Evolutionary conservation across 305 asterid genomes (phyloP).

Genomic region (Fraxinus platypoda): DNA sequence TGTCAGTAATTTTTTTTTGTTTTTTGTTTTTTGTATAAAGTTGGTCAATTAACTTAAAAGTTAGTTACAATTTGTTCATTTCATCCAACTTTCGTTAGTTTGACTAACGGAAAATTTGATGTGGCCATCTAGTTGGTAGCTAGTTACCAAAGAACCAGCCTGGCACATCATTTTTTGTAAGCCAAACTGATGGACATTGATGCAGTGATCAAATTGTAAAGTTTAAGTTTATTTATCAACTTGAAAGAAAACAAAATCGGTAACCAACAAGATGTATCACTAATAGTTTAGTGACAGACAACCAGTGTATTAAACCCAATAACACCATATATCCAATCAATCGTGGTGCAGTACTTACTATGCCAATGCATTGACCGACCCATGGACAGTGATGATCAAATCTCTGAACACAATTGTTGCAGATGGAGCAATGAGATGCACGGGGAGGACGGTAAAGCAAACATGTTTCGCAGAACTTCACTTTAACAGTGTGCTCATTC

Average conservation of each 20-base stretch:
- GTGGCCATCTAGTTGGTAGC: neutral
- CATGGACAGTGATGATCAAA: conserved; percentile 83
- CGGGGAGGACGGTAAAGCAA: conserved; percentile 74
- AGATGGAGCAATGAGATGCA: conserved; percentile 77
- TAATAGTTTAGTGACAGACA: neutral
- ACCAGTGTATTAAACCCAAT: neutral
- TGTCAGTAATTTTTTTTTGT: neutral
- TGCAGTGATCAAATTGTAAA: neutral
- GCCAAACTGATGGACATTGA: neutral
- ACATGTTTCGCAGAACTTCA: conserved; percentile 70
- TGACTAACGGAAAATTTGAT: neutral
- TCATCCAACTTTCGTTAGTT: neutral
- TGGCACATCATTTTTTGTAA: neutral
- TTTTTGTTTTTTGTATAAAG: neutral
- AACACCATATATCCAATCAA: neutral
- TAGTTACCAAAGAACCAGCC: neutral
- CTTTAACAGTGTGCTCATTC: conserved; percentile 63
- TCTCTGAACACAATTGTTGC: conserved; percentile 67
- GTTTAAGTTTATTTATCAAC: neutral
- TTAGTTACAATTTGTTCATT: neutral
- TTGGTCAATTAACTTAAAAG: neutral
- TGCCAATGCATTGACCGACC: conserved; percentile 82
- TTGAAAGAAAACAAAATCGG: neutral
- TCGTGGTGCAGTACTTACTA: conserved; percentile 40
- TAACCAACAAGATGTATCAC: neutral